Conservation (phyloP, 2,329 filamentous ascomycete species). For the Fusarium xyrophilum region DNA sequence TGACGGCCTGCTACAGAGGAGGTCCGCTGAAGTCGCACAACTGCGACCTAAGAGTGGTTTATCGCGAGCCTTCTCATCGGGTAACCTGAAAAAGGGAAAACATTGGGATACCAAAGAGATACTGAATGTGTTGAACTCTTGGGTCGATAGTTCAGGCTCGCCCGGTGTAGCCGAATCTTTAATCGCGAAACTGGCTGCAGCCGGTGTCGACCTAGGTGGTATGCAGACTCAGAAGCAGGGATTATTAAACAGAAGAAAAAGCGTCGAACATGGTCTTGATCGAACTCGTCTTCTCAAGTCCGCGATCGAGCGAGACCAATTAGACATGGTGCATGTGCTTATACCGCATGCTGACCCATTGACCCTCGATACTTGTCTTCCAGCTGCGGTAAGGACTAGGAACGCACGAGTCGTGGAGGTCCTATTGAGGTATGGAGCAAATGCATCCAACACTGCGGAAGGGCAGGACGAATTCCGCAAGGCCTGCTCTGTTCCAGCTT, state of each 20-base stretch:
- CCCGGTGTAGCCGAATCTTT: slow-evolving; percentile 64
- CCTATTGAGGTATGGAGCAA: slow-evolving; percentile 60
- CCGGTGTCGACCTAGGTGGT: slow-evolving; percentile 60
- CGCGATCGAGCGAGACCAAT: slow-evolving; percentile 58
- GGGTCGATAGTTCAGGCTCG: slow-evolving; percentile 57
- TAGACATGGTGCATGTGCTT: slow-evolving; percentile 62
- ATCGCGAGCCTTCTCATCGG: slow-evolving; percentile 49
- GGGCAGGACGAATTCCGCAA: slow-evolving; percentile 62
- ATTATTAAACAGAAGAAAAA: slow-evolving; percentile 57
- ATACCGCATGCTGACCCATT: slow-evolving; percentile 60
- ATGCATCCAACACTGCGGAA: slow-evolving; percentile 54
- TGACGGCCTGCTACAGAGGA: slow-evolving; percentile 61
- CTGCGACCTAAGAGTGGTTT: slow-evolving; percentile 50
- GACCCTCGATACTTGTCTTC: slow-evolving; percentile 58
- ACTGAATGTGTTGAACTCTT: slow-evolving; percentile 58
- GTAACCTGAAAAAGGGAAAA: slow-evolving; percentile 55
- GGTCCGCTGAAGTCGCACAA: slow-evolving; percentile 47
- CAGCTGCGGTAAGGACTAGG: slow-evolving; percentile 55
- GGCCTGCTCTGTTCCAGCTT: slow-evolving; percentile 55
- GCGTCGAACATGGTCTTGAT: slow-evolving; percentile 56
- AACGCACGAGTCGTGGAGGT: slow-evolving; percentile 55
- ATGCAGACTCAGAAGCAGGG: slow-evolving; percentile 56
- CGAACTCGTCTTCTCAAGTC: slow-evolving; percentile 59
- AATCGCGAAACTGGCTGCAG: slow-evolving; percentile 56
- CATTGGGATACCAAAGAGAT: slow-evolving; percentile 61